Conservation (phyloP, 768 basidiomycete species). For the Suillus subaureus region DNA sequence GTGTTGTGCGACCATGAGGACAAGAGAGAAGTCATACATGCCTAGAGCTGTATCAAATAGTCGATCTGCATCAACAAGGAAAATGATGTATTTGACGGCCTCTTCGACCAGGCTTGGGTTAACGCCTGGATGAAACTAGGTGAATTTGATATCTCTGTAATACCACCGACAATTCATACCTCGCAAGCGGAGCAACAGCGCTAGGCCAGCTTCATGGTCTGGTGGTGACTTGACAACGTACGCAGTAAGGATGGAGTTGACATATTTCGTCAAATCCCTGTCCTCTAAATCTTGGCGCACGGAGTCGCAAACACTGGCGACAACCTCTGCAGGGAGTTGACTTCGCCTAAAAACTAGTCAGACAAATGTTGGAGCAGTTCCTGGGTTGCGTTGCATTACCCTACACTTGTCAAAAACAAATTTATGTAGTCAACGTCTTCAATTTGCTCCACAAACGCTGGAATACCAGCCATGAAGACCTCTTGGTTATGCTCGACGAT, state of each 20-base stretch:
- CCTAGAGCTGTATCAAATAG: conserved; percentile 95
- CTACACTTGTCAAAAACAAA: conserved; percentile 83
- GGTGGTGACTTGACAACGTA: conserved; percentile 91
- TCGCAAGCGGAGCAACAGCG: conserved; percentile 73
- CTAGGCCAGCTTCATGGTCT: conserved; percentile 85
- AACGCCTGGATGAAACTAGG: conserved; percentile 23
- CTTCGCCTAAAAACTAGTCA: conserved; percentile 53
- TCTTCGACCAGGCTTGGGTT: conserved; percentile 86
- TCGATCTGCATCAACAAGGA: conserved; percentile 89
- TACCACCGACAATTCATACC: conserved; percentile 44
- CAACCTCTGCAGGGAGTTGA: conserved; percentile 53
- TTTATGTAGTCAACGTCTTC: conserved; percentile 91
- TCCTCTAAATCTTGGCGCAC: conserved; percentile 73
- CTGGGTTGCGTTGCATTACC: conserved; percentile 48
- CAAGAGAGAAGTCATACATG: conserved; percentile 98
- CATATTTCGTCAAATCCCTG: conserved; percentile 73
- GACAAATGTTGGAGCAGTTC: conserved; percentile 4
- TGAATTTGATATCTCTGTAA: not conserved
- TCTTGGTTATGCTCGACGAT: conserved; percentile 82
- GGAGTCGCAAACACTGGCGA: conserved; percentile 75
- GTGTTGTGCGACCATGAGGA: conserved; percentile 94
- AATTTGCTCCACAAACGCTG: conserved; percentile 80
- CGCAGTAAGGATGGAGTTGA: conserved; percentile 90
- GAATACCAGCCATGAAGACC: conserved; percentile 62
- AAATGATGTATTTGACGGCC: conserved; percentile 98